Evolutionary conservation across 331 rosid genomes (phyloP), one percentile per base, ranked within the genome.

Genomic region (Cydonia oblonga): DNA sequence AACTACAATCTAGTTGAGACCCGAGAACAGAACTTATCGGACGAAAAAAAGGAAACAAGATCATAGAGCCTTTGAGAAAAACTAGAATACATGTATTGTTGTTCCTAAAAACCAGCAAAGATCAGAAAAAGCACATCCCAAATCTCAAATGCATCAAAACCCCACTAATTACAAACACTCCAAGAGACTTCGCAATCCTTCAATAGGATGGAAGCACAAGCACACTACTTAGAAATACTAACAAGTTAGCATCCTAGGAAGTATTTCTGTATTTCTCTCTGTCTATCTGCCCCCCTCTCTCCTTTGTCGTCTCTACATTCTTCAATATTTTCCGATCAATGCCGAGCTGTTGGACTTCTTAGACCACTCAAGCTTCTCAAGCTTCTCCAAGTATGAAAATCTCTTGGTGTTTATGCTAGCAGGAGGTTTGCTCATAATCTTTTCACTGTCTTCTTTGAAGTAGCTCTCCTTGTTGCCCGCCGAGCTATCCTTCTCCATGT

Each of bases 261-360:
- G 20, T 68, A 22, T 52, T 15, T 30, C 42, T 60, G 15, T 24
- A 28, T n/a, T 8, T 19, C 44, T 62, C 52, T 69, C 69, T 74
- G 24, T 74, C 75, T 74, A 73, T 51, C 65, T 66, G 24, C 18
- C 28, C 68, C 26, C 69, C 63, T 49, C 54, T 78, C 65, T 78
- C 74, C 22, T 20, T 59, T 32, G 13, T 9, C 46, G 15, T 40
- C 46, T 40, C 46, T 40, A 40, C 46, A 11, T 40, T 25, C 40
- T 16, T 54, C 44, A 18, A 49, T 29, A 11, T 22, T 66, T 33
- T 29, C 46, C 33, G 46, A 51, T 74, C 73, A 90, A 79, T 88
- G 86, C 77, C 91, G 91, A 23, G 88, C 86, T 7, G 90, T 81
- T 4, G 95, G 98, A 81, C 84, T 87, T 87, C 84, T 91, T 30